phyloP scores from a whole-genome alignment of 1,139 yeast species.

The Scheffersomyces insectosa region DNA sequence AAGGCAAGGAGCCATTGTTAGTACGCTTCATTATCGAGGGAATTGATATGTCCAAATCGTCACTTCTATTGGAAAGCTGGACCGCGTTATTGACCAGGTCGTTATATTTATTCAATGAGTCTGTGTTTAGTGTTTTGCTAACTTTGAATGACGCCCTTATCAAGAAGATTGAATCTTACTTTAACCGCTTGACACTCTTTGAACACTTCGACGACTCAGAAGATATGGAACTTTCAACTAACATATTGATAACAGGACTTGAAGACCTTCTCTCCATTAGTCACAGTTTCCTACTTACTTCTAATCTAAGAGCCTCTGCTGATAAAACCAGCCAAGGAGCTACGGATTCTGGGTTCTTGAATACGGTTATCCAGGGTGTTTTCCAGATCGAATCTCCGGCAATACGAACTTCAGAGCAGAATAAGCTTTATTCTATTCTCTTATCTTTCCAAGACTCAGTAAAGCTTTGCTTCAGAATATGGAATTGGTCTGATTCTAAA shows the following conservation, averaged over 20 bases:
- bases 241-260: conserved; percentile 60
- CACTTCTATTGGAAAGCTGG: conserved; percentile 50
- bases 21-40: conserved; percentile 42
- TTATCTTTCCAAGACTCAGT: conserved; percentile 66
- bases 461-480: conserved; percentile 55
- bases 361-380: conserved; percentile 82
- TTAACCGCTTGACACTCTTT: conserved; percentile 19
- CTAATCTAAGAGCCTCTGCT: conserved; percentile 24
- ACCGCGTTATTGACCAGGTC: conserved; percentile 43
- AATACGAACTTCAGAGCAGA: conserved; percentile 53
- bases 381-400: conserved; percentile 77
- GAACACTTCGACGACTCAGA: conserved; percentile 21
- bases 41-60: conserved; percentile 31
- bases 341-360: conserved; percentile 59
- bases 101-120: conserved; percentile 48
- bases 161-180: conserved; percentile 40
- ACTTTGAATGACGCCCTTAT: conserved; percentile 53
- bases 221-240: conserved; percentile 48
- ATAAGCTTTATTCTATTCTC: conserved; percentile 55
- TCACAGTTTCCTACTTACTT: conserved; percentile 54
- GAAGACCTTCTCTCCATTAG: conserved; percentile 63
- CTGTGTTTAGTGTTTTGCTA: conserved; percentile 52
- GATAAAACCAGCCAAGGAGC: conserved; percentile 12
- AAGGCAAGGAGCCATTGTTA: conserved; percentile 33
- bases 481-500: conserved; percentile 72